Evolutionary conservation across 2,329 filamentous ascomycete species (phyloP), one percentile per base, ranked within the genome.

Genomic region (Grosmannia clavigera): DNA sequence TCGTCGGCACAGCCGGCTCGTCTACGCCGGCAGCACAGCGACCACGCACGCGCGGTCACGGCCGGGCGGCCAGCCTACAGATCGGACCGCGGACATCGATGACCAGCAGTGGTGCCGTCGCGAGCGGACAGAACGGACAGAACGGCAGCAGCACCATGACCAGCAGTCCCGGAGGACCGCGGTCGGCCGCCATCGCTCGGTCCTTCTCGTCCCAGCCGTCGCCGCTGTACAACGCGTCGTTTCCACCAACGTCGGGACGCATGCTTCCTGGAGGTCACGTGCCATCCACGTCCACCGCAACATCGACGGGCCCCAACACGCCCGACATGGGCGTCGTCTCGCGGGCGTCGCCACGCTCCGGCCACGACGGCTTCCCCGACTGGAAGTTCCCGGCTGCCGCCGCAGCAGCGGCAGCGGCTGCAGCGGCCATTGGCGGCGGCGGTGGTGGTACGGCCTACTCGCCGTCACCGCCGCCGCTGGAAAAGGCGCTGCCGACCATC

Each of bases 21-120:
- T 19, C 53, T 2, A 9, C 27, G 43, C 29, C 19, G 11, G 12
- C 43, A 3, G 57, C 59, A 2, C 55, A 52, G 4, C 62, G 59
- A 51, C 78, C 82, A 58, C 80, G 82, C 25, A 69, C 68, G 22
- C 83, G 83, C 66, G 82, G 85, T 5, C 91, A 96, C 75, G 83
- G 79, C 55, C 81, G 91, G 58, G 90, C 90, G 46, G 83, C 89
- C 29, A 96, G 91, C 75, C 74, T 95, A 62, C 91, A 95, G 70
- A 86, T 92, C 65, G 70, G 83, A 64, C 76, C 84, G 55, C 78
- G 78, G 63, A 63, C 69, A 68, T 64, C 72, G 68, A 57, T 72
- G 69, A 3, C 25, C 3, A 19, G 16, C 67, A 74, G 14, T 2
- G 22, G 72, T 25, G 16, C 6, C 38, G 43, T 16, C 19, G 4